Conservation (phyloP, 78 protist genomes). For the Guillardia theta region DNA sequence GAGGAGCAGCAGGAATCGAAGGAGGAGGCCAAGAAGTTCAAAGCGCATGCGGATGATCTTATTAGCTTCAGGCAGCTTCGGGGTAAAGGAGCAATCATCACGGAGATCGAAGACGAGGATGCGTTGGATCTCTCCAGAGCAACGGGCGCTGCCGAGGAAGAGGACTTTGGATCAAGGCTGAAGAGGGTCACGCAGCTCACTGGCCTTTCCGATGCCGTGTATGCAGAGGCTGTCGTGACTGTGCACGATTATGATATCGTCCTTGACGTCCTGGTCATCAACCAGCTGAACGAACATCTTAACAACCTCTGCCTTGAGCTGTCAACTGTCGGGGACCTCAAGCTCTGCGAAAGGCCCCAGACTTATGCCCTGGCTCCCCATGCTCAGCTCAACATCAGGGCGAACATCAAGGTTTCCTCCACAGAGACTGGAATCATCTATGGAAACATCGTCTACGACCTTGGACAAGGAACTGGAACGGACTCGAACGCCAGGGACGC, state of each 20-base stretch:
- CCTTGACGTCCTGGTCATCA: slow-evolving; percentile 76
- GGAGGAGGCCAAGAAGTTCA: slow-evolving; percentile 3
- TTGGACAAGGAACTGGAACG: slow-evolving; percentile 4
- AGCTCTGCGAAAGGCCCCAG: slow-evolving; percentile 89
- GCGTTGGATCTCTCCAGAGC: slow-evolving; percentile 41
- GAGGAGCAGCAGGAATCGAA: not conserved
- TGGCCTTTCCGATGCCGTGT: slow-evolving; percentile 87
- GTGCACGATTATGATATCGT: slow-evolving; percentile 95
- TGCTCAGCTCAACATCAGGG: not conserved
- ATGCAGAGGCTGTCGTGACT: slow-evolving; percentile 92
- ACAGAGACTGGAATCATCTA: slow-evolving; percentile 94
- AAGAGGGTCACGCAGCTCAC: slow-evolving; percentile 84
- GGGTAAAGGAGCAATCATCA: not conserved
- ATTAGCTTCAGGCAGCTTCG: slow-evolving; percentile 71
- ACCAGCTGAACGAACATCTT: slow-evolving; percentile 85
- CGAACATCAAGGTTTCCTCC: slow-evolving; percentile 72
- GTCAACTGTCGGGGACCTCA: slow-evolving; percentile 91
- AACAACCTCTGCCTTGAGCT: slow-evolving; percentile 91
- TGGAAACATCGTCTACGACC: slow-evolving; percentile 90
- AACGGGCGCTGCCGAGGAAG: slow-evolving; percentile 45
- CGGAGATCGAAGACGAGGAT: slow-evolving; percentile 28
- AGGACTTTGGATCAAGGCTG: slow-evolving; percentile 32
- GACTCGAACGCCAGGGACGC: not conserved
- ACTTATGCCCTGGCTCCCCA: slow-evolving; percentile 68
- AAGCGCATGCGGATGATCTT: slow-evolving; percentile 68